Conservation (phyloP, 2,329 filamentous ascomycete genomes). For the Colletotrichum higginsianum region DNA sequence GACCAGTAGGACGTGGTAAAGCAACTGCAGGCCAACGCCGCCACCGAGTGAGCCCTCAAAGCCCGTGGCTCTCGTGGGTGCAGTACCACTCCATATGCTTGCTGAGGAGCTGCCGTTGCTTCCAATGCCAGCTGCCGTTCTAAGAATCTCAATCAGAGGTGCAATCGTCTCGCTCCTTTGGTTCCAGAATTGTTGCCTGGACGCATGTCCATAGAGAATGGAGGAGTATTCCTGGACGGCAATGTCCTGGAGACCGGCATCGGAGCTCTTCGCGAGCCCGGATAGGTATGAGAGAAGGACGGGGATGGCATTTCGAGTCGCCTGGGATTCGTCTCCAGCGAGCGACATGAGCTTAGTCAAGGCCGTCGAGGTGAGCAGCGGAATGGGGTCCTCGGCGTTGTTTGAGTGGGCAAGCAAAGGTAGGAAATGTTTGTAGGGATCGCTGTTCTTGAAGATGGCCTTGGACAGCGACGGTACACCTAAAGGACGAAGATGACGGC, state of each 20-base stretch:
- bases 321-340: conserved; percentile 72
- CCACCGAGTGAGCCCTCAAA: conserved; percentile 78
- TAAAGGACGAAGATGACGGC: conserved; percentile 55
- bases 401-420: conserved; percentile 87
- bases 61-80: conserved; percentile 70
- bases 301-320: conserved; percentile 83
- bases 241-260: conserved; percentile 94
- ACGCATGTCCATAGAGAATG: conserved; percentile 80
- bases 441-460: conserved; percentile 80
- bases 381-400: conserved; percentile 82
- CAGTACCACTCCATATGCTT: conserved; percentile 72
- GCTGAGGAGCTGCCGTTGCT: conserved; percentile 75
- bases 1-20: conserved; percentile 94
- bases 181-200: conserved; percentile 90
- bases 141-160: conserved; percentile 86
- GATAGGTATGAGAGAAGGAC: conserved; percentile 90
- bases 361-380: conserved; percentile 90
- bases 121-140: conserved; percentile 80
- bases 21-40: conserved; percentile 89
- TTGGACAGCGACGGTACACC: conserved; percentile 85
- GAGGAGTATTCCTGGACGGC: conserved; percentile 93
- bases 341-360: conserved; percentile 83
- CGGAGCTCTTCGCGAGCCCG: conserved; percentile 84
- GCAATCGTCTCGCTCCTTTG: conserved; percentile 87
- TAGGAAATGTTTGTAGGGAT: conserved; percentile 88